These are phyloP conservation scores for Carex arenaria DNA, from an alignment of 202 grass and related monocot genomes.

Conservation along the genomic window DNA sequence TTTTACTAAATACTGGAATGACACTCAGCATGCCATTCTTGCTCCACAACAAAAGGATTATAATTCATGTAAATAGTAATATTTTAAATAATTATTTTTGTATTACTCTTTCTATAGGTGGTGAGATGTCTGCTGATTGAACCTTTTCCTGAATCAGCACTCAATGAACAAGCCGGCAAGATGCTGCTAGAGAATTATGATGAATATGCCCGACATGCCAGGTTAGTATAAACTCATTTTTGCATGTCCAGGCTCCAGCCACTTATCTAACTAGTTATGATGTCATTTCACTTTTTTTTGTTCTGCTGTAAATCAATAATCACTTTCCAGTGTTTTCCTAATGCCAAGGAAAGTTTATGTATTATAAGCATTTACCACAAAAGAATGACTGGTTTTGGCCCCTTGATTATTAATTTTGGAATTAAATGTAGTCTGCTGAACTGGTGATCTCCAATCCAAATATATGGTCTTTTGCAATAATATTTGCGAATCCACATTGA, in stretches of 20 bases:
- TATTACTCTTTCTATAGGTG: slow-evolving; percentile 36
- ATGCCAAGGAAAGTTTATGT: background rate
- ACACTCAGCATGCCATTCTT: background rate
- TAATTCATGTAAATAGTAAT: background rate
- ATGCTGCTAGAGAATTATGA: slow-evolving; percentile 85
- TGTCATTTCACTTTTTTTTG: background rate
- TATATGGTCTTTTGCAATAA: background rate
- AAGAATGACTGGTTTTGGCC: background rate
- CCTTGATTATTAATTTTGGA: background rate
- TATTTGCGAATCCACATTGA: background rate
- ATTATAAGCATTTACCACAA: background rate
- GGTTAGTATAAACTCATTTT: slow-evolving; percentile 40
- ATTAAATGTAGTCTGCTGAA: background rate
- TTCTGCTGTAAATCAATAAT: background rate
- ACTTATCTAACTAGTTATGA: background rate
- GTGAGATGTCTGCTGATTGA: slow-evolving; percentile 93
- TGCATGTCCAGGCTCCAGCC: background rate
- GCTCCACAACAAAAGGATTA: background rate
- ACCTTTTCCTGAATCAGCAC: slow-evolving; percentile 83
- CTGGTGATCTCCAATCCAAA: background rate
- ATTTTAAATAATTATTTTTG: background rate
- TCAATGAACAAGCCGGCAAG: slow-evolving; percentile 95
- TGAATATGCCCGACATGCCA: slow-evolving; percentile 77
- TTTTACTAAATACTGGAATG: background rate
- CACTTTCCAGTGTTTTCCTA: background rate